These are phyloP conservation scores for Rhexocercosporidium sp. DNA, from an alignment of 2,329 filamentous ascomycete genomes.

Conservation along the genomic window DNA sequence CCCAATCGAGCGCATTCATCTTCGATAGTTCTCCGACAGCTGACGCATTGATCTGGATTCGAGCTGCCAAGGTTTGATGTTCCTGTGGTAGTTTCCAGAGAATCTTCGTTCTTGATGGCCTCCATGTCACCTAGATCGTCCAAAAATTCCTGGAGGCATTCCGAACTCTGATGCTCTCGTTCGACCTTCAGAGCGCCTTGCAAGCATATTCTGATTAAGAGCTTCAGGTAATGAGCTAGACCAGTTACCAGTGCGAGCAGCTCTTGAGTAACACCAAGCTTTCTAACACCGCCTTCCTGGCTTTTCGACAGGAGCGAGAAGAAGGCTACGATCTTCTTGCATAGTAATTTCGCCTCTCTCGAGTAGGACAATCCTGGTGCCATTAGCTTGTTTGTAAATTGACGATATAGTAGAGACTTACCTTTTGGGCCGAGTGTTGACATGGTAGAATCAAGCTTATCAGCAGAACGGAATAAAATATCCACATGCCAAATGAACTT, in stretches of 20 bases:
- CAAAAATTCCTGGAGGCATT: constrained; percentile 82
- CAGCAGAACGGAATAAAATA: constrained; percentile 86
- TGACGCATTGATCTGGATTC: constrained; percentile 82
- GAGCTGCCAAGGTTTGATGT: constrained; percentile 72
- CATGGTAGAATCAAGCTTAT: constrained; percentile 80
- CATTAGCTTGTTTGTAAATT: constrained; percentile 17
- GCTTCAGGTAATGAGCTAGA: constrained; percentile 94
- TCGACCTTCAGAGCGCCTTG: constrained; percentile 93
- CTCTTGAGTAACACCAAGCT: constrained; percentile 96
- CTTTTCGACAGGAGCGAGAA: constrained; percentile 94
- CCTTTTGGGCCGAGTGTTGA: constrained; percentile 74
- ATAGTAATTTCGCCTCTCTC: constrained; percentile 96
- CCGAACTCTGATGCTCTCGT: constrained; percentile 75
- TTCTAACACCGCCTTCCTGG: constrained; percentile 86
- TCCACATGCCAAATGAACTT: constrained; percentile 97
- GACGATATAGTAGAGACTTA: constrained; percentile 48
- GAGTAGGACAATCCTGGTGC: constrained; percentile 80
- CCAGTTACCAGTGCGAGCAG: constrained; percentile 97
- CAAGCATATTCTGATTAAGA: constrained; percentile 94
- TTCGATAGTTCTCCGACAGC: constrained; percentile 87
- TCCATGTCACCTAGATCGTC: constrained; percentile 87
- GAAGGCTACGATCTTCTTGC: constrained; percentile 99
- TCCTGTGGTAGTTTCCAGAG: constrained; percentile 68
- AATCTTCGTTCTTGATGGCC: constrained; percentile 72
- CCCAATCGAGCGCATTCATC: constrained; percentile 84